Percentiles rank a stretch among this genome's conserved stretches.
Evolutionary conservation across 2,329 filamentous ascomycete species (phyloP).

Genomic region (Stachybotrys echinatus): DNA sequence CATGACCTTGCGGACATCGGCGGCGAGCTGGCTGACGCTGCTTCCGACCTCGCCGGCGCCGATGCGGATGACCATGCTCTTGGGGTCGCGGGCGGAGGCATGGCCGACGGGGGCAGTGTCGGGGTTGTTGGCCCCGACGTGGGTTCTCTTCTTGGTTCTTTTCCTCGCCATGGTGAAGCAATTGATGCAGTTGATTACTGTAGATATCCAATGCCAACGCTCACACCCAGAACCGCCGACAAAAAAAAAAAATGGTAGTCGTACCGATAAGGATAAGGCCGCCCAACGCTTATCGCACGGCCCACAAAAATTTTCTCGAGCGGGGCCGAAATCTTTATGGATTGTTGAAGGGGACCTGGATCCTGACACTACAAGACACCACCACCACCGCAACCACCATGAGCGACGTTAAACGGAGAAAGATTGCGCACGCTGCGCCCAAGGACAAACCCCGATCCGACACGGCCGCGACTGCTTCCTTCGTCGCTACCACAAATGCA

Average conservation of each 20-base stretch:
- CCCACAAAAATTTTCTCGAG: not conserved
- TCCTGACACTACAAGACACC: too few relatives aligned
- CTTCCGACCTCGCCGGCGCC: slow-evolving; percentile 90
- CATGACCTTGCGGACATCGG: slow-evolving; percentile 90
- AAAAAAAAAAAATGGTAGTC: slow-evolving; percentile 30
- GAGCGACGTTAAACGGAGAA: slow-evolving; percentile 35
- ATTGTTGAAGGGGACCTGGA: not conserved
- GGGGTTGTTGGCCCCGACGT: slow-evolving; percentile 61
- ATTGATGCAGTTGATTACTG: slow-evolving; percentile 4
- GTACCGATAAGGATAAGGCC: slow-evolving; percentile 11
- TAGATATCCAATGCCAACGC: too few relatives aligned
- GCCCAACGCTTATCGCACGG: too few relatives aligned
- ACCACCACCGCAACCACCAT: too few relatives aligned
- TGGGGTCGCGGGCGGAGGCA: slow-evolving; percentile 66
- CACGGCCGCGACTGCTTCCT: slow-evolving; percentile 4
- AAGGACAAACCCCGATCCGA: slow-evolving; percentile 6
- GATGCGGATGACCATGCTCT: slow-evolving; percentile 98
- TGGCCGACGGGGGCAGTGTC: slow-evolving; percentile 52
- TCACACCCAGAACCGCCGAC: too few relatives aligned
- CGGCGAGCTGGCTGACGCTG: slow-evolving; percentile 84
- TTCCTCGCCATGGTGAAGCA: slow-evolving; percentile 67
- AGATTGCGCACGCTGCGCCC: slow-evolving; percentile 23
- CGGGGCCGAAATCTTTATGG: too few relatives aligned
- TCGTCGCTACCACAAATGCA: not conserved
- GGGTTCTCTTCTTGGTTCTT: slow-evolving; percentile 85